Evolutionary conservation across 73 alveolate species (phyloP).

Genomic region (Tetrahymena thermophila): DNA sequence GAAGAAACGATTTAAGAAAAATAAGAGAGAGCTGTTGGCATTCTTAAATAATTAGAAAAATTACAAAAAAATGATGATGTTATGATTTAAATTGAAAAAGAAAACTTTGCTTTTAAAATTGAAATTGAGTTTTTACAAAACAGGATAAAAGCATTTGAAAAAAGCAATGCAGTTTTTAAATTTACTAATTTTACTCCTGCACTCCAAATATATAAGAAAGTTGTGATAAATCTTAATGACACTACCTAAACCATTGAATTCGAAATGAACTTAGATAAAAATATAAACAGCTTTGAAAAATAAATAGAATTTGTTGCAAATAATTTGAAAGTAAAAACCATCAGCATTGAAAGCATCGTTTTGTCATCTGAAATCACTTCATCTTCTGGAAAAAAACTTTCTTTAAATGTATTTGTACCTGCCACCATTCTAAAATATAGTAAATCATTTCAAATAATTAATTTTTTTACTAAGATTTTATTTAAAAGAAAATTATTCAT

Average conservation of each 20-base stretch:
- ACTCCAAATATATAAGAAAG: background rate
- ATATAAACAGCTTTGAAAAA: background rate
- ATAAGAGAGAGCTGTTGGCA: background rate
- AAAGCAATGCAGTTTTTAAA: background rate
- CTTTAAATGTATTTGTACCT: background rate
- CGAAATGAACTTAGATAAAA: background rate
- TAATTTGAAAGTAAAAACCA: background rate
- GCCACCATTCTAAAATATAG: background rate
- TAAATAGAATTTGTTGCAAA: background rate
- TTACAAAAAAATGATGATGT: background rate
- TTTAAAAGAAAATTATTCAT: background rate
- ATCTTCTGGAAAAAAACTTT: background rate
- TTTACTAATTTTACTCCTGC: background rate
- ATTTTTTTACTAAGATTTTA: background rate
- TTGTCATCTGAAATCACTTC: background rate
- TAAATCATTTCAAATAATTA: background rate
- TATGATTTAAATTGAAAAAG: background rate
- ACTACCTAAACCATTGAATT: background rate
- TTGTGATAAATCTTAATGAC: background rate
- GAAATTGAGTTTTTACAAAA: background rate
- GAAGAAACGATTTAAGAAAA: background rate
- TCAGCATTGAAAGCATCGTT: background rate
- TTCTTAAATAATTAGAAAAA: background rate
- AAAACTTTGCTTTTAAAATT: background rate
- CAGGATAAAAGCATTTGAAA: background rate